Evolutionary conservation across 2,329 filamentous ascomycete genomes (phyloP), one percentile per base, ranked within the genome.

Genomic region (Colletotrichum falcatum): DNA sequence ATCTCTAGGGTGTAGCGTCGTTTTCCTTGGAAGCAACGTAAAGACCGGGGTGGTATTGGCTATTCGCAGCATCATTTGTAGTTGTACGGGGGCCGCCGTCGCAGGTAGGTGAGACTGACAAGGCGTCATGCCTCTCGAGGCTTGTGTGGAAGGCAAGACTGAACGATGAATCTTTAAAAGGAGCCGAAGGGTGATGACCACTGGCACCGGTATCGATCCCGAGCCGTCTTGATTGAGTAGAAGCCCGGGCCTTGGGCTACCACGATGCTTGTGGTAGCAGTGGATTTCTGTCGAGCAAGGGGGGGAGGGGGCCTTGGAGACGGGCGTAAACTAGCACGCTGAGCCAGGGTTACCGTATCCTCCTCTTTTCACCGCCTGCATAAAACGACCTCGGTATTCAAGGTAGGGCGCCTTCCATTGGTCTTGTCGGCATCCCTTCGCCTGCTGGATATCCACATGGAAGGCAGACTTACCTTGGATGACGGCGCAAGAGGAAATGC

Each of bases 361-460:
- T 64, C 28, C 53, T 68, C 61, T 58, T 64, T 44, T 16, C 35
- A 9, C 63, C 33, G 42, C 51, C 60, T 16, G 60, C 65, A 56
- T 26, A 61, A 46, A 55, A 55, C 30, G 61, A 65, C 65, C 44
- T 59, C 53, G 59, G 18, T 37, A 44, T 28, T 51, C 8, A 8
- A 65, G n/a, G 58, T 54, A 37, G 28, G 23, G 37, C 28, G 44
- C 3, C 44, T 53, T 18, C 44, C n/a, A 65, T 68, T 68, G 61
- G 65, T 46, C 61, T 65, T n/a, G 23, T 12, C 28, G n/a, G 26
- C 20, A 26, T 46, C 23, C 26, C 23, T 9, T n/a, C 3, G 28
- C 23, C 18, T 51, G 26, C 6, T 46, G 37, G n/a, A 28, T 58
- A 16, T 18, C 66, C 61, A 65, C 33, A 3, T 67, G 51, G 5